Evolutionary conservation across 116 monocot genomes (phyloP).

Genomic region (Papilionanthe hybrid): DNA sequence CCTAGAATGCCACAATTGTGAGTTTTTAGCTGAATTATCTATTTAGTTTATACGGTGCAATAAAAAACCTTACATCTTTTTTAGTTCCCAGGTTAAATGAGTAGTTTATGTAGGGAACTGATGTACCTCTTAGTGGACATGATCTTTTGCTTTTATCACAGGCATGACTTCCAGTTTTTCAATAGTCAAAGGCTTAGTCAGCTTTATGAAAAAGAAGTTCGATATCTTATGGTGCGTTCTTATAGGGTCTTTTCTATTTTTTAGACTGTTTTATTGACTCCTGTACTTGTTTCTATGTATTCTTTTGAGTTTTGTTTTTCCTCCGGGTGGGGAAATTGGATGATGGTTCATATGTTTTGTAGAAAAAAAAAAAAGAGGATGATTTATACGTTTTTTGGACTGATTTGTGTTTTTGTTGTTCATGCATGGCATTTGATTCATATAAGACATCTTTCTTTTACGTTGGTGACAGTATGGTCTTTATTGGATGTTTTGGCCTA

Average conservation of each 20-base stretch:
- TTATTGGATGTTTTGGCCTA: background rate
- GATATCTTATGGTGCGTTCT: conserved; percentile 73
- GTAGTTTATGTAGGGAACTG: background rate
- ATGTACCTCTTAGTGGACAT: background rate
- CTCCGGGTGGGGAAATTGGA: background rate
- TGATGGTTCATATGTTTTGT: background rate
- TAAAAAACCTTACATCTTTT: background rate
- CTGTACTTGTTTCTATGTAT: background rate
- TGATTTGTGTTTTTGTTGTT: background rate
- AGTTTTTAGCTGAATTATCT: conserved; percentile 12
- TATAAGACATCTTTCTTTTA: background rate
- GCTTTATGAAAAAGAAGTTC: conserved; percentile 93
- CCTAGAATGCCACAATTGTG: conserved; percentile 97
- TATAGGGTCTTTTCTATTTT: background rate
- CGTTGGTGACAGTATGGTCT: background rate
- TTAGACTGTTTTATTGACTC: background rate
- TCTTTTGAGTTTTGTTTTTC: background rate
- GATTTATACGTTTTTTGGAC: background rate
- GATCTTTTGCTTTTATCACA: conserved; percentile 24
- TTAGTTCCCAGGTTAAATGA: background rate
- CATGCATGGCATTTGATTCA: too few relatives aligned
- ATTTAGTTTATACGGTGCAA: background rate
- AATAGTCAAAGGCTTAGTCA: conserved; percentile 80
- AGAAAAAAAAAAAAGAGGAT: background rate
- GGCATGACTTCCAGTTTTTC: conserved; percentile 99